Evolutionary conservation across 345 rosid genomes (phyloP).

Genomic region (Gossypium longicalyx): DNA sequence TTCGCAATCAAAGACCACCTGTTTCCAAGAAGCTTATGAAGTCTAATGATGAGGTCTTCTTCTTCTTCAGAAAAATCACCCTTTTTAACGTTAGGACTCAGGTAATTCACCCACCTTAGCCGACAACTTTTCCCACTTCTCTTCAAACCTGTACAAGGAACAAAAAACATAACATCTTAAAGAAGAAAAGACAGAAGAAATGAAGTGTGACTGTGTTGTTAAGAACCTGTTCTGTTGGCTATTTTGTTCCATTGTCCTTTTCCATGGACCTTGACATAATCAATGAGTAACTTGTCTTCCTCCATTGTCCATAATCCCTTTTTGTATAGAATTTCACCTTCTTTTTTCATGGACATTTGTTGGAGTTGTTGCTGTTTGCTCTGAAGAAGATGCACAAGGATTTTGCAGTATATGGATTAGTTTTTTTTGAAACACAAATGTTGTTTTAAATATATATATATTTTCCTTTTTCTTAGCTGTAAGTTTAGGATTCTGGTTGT

Average conservation of each 20-base stretch:
- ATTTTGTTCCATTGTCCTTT: slow-evolving; percentile 57
- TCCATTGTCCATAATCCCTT: slow-evolving; percentile 61
- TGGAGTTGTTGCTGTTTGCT: background rate
- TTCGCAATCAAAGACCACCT: slow-evolving; percentile 75
- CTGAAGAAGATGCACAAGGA: background rate
- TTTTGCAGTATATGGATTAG: background rate
- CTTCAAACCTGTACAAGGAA: slow-evolving; percentile 37
- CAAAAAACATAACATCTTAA: background rate
- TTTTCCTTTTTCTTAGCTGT: too few relatives aligned
- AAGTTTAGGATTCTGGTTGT: background rate
- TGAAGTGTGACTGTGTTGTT: background rate
- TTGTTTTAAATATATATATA: too few relatives aligned
- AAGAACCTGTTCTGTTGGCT: slow-evolving; percentile 44
- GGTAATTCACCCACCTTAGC: slow-evolving; percentile 60
- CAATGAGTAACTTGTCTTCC: slow-evolving; percentile 55
- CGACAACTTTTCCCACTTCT: slow-evolving; percentile 70
- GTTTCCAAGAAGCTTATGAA: slow-evolving; percentile 65
- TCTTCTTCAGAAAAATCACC: slow-evolving; percentile 49
- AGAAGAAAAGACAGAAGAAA: background rate
- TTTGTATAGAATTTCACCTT: slow-evolving; percentile 34
- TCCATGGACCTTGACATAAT: slow-evolving; percentile 43
- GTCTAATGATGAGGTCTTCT: slow-evolving; percentile 58
- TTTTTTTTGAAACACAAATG: background rate
- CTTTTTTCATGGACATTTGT: slow-evolving; percentile 20
- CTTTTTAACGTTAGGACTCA: slow-evolving; percentile 44